Conservation (phyloP, 108 stramenopile species). For the Cyclotella choctawhatcheeana region DNA sequence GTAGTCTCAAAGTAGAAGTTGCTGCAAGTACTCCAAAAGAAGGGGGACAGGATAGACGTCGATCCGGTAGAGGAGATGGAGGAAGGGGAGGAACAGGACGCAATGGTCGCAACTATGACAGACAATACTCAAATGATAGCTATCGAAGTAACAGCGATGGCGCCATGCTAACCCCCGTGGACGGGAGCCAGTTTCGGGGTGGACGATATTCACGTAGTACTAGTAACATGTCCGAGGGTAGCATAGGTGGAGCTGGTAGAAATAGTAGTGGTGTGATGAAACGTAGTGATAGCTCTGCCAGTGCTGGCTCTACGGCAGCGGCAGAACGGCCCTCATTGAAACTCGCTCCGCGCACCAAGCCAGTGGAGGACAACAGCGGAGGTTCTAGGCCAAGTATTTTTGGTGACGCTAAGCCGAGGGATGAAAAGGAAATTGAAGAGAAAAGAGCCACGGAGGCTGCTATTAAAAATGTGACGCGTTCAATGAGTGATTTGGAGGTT, state of each 20-base stretch:
- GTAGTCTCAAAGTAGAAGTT: constrained; percentile 73
- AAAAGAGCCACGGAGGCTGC: background rate
- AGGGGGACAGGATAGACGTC: constrained; percentile 13
- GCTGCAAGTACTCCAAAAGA: constrained; percentile 40
- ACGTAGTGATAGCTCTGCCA: constrained; percentile 32
- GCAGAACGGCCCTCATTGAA: constrained; percentile 65
- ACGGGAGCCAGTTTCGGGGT: constrained; percentile 41
- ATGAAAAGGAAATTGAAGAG: constrained; percentile 56
- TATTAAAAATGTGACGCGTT: background rate
- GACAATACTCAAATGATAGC: constrained; percentile 16
- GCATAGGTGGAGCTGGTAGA: constrained; percentile 2
- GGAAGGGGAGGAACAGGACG: constrained; percentile 8
- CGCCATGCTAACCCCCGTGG: constrained; percentile 3
- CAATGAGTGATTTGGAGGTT: constrained; percentile 8
- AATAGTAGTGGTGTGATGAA: constrained; percentile 27
- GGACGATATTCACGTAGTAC: constrained; percentile 38
- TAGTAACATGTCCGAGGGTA: constrained; percentile 11
- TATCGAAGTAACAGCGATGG: constrained; percentile 19
- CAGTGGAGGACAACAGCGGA: constrained; percentile 20
- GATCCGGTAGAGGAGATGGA: constrained; percentile 1
- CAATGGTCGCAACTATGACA: background rate
- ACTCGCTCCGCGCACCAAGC: constrained; percentile 69
- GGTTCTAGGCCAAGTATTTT: constrained; percentile 55
- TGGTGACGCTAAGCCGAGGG: constrained; percentile 77
- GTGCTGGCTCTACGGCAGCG: constrained; percentile 12